Conservation (phyloP, 345 rosid species). For the Cochlearia excelsa region DNA sequence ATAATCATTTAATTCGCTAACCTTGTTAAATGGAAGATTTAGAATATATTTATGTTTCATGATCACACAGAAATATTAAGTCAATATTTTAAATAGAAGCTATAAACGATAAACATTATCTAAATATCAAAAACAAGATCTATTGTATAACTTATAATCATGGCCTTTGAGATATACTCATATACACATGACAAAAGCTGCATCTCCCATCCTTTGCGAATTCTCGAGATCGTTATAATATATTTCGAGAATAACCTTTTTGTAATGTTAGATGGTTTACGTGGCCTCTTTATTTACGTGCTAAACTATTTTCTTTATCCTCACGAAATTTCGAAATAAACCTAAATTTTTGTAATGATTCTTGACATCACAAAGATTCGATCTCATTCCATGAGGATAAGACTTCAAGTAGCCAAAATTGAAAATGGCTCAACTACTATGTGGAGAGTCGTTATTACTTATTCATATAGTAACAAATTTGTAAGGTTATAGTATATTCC, state of each 20-base stretch:
- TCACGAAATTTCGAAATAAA: slow-evolving; percentile 15
- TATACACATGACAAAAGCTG: too few relatives aligned
- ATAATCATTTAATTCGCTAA: too few relatives aligned
- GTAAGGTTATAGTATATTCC: too few relatives aligned
- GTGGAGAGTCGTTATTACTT: slow-evolving; percentile 26
- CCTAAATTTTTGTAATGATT: slow-evolving; percentile 14
- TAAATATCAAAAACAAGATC: too few relatives aligned
- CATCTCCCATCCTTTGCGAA: slow-evolving; percentile 13
- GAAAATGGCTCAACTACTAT: slow-evolving; percentile 16
- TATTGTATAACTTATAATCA: too few relatives aligned
- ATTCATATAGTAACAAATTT: slow-evolving; percentile 9
- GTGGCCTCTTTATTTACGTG: slow-evolving; percentile 21
- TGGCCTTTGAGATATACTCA: too few relatives aligned
- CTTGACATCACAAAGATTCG: slow-evolving; percentile 22
- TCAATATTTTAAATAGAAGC: too few relatives aligned
- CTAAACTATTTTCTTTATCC: neutral
- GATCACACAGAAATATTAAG: too few relatives aligned
- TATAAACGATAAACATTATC: too few relatives aligned
- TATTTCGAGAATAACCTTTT: too few relatives aligned
- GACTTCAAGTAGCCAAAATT: slow-evolving; percentile 7
- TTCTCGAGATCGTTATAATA: slow-evolving; percentile 28
- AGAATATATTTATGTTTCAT: too few relatives aligned
- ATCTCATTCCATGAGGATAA: slow-evolving; percentile 26
- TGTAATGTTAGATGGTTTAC: neutral
- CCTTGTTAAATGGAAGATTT: too few relatives aligned